A percentile compares a stretch with the other conserved stretches of the same genome.
Conservation (phyloP, 2,329 filamentous ascomycete genomes). For the Fusarium protoensiforme region DNA sequence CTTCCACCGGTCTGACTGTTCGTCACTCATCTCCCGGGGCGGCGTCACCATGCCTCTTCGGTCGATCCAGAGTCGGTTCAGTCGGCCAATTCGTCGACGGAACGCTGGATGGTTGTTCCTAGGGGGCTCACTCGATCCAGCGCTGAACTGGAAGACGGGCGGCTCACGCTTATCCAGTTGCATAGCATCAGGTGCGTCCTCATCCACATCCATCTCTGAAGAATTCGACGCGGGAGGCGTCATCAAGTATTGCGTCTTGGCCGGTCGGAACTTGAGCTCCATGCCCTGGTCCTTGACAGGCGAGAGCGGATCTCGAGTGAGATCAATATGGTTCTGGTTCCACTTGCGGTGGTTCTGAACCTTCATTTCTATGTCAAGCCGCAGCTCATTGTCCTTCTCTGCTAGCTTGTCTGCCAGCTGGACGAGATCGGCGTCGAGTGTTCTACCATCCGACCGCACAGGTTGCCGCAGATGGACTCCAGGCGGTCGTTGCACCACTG, state of each 20-base stretch:
- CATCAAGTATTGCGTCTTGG: slow-evolving; percentile 77
- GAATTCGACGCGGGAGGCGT: slow-evolving; percentile 69
- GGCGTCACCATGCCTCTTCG: slow-evolving; percentile 73
- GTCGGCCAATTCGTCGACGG: slow-evolving; percentile 84
- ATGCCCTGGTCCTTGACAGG: slow-evolving; percentile 75
- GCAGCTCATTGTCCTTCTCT: slow-evolving; percentile 84
- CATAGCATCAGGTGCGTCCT: slow-evolving; percentile 57
- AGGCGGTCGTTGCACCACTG: slow-evolving; percentile 70
- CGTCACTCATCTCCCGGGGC: slow-evolving; percentile 56
- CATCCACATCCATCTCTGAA: slow-evolving; percentile 68
- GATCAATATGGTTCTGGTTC: slow-evolving; percentile 90
- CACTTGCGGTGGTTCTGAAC: slow-evolving; percentile 89
- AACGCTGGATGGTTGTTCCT: slow-evolving; percentile 71
- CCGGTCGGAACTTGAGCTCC: slow-evolving; percentile 75
- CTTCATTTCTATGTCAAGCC: slow-evolving; percentile 85
- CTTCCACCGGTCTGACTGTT: slow-evolving; percentile 78
- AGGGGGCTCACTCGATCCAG: slow-evolving; percentile 53
- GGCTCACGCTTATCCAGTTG: slow-evolving; percentile 48
- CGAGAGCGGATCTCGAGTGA: slow-evolving; percentile 86
- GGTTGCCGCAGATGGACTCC: slow-evolving; percentile 76
- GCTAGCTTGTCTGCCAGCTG: slow-evolving; percentile 80
- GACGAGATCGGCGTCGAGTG: slow-evolving; percentile 81
- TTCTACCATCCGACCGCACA: slow-evolving; percentile 75
- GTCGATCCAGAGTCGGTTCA: slow-evolving; percentile 90
- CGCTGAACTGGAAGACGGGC: slow-evolving; percentile 60